phyloP scores from a whole-genome alignment of 371 early-diverging fungal genomes.

The Mortierella sp. region DNA sequence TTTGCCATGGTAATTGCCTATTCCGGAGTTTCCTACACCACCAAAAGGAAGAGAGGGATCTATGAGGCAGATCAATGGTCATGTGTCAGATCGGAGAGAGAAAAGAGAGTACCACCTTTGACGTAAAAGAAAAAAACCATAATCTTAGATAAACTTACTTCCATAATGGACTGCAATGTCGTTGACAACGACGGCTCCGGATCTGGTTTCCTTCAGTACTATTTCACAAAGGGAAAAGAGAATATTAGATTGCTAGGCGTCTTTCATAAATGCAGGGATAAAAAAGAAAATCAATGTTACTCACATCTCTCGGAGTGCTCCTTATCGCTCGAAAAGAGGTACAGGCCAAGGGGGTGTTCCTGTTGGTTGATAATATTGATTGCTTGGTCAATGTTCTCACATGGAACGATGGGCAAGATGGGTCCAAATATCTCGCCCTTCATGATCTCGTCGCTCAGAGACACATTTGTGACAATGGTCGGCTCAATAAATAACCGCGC shows the following conservation, averaged over 20 bases:
- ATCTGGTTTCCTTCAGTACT: conserved; percentile 70
- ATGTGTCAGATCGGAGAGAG: neutral
- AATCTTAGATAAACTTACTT: conserved; percentile 17
- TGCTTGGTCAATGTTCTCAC: conserved; percentile 73
- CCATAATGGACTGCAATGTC: conserved; percentile 63
- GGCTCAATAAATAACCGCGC: conserved; percentile 59
- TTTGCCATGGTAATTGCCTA: conserved; percentile 87
- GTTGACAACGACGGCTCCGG: conserved; percentile 84
- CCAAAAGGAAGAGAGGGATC: conserved; percentile 84
- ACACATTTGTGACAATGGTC: conserved; percentile 60
- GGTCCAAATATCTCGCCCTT: conserved; percentile 76
- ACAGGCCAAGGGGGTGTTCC: conserved; percentile 80
- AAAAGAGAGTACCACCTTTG: neutral
- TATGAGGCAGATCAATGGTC: neutral
- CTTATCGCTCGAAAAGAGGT: conserved; percentile 66
- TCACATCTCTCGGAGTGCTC: conserved; percentile 42
- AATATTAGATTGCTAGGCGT: neutral
- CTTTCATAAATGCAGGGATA: neutral
- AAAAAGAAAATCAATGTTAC: neutral
- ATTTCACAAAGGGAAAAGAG: neutral
- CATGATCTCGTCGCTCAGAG: conserved; percentile 61
- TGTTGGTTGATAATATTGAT: conserved; percentile 68
- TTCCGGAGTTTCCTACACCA: conserved; percentile 89
- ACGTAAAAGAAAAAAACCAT: neutral
- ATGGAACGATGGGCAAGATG: conserved; percentile 77